Percentiles rank a stretch among this genome's conserved stretches.
These are phyloP conservation scores for Colletotrichum destructivum DNA, from an alignment of 2,329 filamentous ascomycete genomes.

Conservation along the genomic window DNA sequence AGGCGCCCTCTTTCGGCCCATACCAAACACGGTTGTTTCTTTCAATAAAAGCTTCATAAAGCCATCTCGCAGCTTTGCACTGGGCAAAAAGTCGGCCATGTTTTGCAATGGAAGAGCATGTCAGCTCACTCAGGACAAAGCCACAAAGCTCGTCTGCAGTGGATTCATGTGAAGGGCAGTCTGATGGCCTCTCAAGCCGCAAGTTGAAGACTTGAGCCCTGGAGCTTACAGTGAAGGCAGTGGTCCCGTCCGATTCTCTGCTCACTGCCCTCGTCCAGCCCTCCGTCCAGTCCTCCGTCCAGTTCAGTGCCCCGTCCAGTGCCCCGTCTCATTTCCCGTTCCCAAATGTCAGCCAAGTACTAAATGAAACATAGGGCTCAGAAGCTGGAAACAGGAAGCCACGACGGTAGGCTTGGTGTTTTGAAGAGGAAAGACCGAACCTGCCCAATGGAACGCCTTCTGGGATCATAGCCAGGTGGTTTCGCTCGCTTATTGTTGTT, in stretches of 20 bases:
- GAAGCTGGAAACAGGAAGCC: slow-evolving; percentile 36
- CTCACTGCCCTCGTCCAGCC: background rate
- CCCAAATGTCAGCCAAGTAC: slow-evolving; percentile 2
- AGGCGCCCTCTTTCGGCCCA: background rate
- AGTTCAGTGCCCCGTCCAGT: no score
- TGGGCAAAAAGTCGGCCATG: background rate
- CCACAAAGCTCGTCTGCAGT: slow-evolving; percentile 13
- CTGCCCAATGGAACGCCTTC: slow-evolving; percentile 17
- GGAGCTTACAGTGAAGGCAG: slow-evolving; percentile 9
- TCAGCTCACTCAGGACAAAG: slow-evolving; percentile 34
- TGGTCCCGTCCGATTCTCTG: background rate
- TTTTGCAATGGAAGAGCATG: background rate
- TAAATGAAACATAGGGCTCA: slow-evolving; percentile 28
- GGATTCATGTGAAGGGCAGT: background rate
- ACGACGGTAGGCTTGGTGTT: slow-evolving; percentile 29
- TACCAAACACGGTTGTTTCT: background rate
- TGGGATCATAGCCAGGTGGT: slow-evolving; percentile 18
- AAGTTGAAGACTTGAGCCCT: slow-evolving; percentile 10
- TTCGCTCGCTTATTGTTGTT: slow-evolving; percentile 12
- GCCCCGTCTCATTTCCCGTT: no score
- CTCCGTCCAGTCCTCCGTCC: no score
- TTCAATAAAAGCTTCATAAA: background rate
- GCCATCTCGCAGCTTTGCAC: background rate
- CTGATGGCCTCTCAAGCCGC: slow-evolving; percentile 13
- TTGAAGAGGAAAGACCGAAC: slow-evolving; percentile 33